Evolutionary conservation across 2,329 filamentous ascomycete genomes (phyloP).

Genomic region (Fusarium sambucinum): DNA sequence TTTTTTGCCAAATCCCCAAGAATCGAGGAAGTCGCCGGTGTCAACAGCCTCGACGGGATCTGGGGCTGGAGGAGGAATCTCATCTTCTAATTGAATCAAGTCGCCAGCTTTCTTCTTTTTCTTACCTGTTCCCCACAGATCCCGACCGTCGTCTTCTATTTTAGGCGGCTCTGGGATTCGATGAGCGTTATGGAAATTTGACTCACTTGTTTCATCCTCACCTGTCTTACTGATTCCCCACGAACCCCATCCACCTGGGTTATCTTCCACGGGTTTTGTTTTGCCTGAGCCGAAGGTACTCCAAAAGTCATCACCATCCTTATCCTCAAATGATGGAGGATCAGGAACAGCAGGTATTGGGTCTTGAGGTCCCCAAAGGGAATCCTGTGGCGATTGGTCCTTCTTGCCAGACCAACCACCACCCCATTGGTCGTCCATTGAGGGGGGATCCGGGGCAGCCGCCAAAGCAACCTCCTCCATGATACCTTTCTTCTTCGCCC

Average conservation of each 20-base stretch:
- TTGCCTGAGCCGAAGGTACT: constrained; percentile 41
- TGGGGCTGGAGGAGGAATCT: constrained; percentile 47
- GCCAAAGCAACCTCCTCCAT: constrained; percentile 35
- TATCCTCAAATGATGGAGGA: constrained; percentile 33
- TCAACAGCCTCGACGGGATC: constrained; percentile 51
- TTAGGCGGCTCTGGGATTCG: constrained; percentile 27
- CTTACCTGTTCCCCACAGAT: constrained; percentile 49
- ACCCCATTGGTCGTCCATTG: constrained; percentile 46
- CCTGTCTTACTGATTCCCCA: constrained; percentile 42
- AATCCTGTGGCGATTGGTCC: constrained; percentile 45
- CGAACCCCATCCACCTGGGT: constrained; percentile 39
- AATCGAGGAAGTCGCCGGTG: constrained; percentile 66
- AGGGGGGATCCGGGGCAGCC: constrained; percentile 44
- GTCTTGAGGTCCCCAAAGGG: constrained; percentile 43
- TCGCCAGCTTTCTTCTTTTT: constrained; percentile 56
- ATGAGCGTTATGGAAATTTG: constrained; percentile 26
- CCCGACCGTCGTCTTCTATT: constrained; percentile 43
- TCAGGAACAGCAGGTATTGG: constrained; percentile 40
- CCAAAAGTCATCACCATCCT: constrained; percentile 48
- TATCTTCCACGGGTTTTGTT: constrained; percentile 41
- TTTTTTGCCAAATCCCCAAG: constrained; percentile 68
- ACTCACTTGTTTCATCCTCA: constrained; percentile 44
- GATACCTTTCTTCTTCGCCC: constrained; percentile 51
- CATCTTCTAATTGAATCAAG: constrained; percentile 54
- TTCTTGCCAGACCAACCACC: constrained; percentile 49